Percentiles rank a stretch among this genome's conserved stretches.
Conservation (phyloP, 805 yeast species). For the Ogataea trehalophila region DNA sequence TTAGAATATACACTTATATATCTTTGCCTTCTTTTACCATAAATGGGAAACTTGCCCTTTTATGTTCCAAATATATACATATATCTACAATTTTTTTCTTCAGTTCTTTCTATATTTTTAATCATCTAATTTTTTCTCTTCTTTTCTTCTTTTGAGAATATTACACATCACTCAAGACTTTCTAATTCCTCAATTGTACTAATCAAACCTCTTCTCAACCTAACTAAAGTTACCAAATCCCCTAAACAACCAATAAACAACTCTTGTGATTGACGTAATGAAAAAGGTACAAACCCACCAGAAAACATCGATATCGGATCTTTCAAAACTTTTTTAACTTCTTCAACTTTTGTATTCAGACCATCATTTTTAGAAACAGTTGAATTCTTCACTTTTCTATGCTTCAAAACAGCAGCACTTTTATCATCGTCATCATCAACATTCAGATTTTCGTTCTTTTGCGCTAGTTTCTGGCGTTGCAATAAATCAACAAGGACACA, state of each 20-base stretch:
- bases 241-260: constrained; percentile 7
- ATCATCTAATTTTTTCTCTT: too few relatives aligned
- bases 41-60: too few relatives aligned
- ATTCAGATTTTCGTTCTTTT: constrained; percentile 1
- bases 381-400: not conserved
- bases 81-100: not conserved
- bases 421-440: not conserved
- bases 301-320: constrained; percentile 23
- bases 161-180: not conserved
- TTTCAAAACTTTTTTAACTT: constrained; percentile 1
- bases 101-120: not conserved
- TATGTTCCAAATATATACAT: too few relatives aligned
- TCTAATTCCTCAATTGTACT: constrained; percentile 2
- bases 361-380: not conserved
- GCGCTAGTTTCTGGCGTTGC: not conserved
- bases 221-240: constrained; percentile 10
- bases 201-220: constrained; percentile 5
- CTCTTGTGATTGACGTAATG: constrained; percentile 17
- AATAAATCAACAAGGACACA: too few relatives aligned
- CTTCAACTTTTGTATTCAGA: not conserved
- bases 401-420: not conserved
- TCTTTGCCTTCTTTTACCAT: too few relatives aligned
- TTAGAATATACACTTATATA: too few relatives aligned
- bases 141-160: too few relatives aligned
- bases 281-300: constrained; percentile 25